Percentiles rank a stretch among this genome's conserved stretches.
These are phyloP conservation scores for Beauveria sp. DNA, from an alignment of 2,329 filamentous ascomycete species.

Conservation along the genomic window DNA sequence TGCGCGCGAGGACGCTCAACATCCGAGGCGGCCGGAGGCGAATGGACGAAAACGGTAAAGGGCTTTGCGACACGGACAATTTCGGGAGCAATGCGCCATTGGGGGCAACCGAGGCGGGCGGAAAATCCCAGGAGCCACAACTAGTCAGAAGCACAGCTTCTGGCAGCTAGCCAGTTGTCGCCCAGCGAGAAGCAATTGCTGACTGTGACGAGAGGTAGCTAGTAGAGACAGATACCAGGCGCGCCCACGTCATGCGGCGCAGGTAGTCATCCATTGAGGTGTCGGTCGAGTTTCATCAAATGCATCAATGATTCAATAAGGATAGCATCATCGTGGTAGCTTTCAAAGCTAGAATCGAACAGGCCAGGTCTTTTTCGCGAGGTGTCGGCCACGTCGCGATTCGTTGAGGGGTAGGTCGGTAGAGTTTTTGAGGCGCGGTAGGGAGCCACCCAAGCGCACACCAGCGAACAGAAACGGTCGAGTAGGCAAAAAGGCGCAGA, in stretches of 20 bases:
- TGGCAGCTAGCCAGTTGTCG: not conserved
- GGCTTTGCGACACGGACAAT: conserved; percentile 2
- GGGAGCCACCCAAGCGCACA: conserved; percentile 14
- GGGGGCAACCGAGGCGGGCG: not conserved
- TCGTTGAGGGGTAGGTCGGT: conserved; percentile 14
- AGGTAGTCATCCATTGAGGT: not conserved
- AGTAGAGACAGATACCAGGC: not conserved
- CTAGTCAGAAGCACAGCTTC: not conserved
- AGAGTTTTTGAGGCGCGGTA: conserved; percentile 12
- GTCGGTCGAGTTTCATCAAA: not conserved
- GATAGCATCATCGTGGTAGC: not conserved
- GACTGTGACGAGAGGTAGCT: not conserved
- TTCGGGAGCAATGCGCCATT: conserved; percentile 3
- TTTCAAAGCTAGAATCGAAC: not conserved
- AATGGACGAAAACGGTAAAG: not conserved
- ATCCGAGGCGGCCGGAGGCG: not conserved
- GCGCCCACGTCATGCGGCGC: conserved; percentile 4
- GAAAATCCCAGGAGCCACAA: not conserved
- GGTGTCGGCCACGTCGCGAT: conserved; percentile 6
- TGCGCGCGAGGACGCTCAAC: not conserved
- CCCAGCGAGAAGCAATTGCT: not conserved
- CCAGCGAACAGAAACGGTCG: conserved; percentile 15
- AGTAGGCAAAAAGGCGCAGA: conserved; percentile 12
- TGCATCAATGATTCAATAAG: not conserved
- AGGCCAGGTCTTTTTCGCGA: not conserved